Evolutionary conservation across 2,329 filamentous ascomycete species (phyloP).

Genomic region (Ascochyta pisi): DNA sequence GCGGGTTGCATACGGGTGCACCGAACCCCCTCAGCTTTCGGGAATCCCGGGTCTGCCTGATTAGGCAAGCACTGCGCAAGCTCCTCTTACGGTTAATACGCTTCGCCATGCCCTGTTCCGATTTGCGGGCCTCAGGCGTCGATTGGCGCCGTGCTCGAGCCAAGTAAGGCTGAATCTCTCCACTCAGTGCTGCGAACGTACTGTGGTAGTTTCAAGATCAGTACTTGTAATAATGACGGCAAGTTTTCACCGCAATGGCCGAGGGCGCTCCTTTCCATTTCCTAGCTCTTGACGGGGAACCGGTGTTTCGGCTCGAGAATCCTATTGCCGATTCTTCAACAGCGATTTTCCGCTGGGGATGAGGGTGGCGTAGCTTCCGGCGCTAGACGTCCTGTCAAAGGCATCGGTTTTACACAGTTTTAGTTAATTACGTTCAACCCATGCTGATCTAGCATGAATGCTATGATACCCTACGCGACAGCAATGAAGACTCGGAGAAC

Average conservation of each 20-base stretch:
- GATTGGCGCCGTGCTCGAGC: slow-evolving; percentile 13
- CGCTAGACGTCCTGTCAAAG: slow-evolving; percentile 10
- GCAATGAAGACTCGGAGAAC: neutral
- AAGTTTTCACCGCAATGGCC: slow-evolving; percentile 3
- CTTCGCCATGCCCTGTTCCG: slow-evolving; percentile 10
- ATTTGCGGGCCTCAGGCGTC: slow-evolving; percentile 16
- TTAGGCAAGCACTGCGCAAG: slow-evolving; percentile 24
- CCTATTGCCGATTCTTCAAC: neutral
- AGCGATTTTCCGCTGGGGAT: neutral
- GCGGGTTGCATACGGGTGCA: slow-evolving; percentile 20
- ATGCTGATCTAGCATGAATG: neutral
- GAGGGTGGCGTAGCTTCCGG: slow-evolving; percentile 10
- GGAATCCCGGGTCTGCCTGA: slow-evolving; percentile 13
- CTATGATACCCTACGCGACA: neutral
- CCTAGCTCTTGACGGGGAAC: neutral
- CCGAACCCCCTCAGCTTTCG: slow-evolving; percentile 12
- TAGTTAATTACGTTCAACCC: neutral
- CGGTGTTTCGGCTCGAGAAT: neutral
- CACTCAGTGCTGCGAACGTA: slow-evolving; percentile 2
- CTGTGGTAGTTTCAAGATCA: neutral
- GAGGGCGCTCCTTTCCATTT: neutral
- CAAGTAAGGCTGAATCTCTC: slow-evolving; percentile 18
- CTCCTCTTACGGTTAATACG: slow-evolving; percentile 13
- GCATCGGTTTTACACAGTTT: slow-evolving; percentile 2
- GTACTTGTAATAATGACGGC: neutral